Conservation (phyloP, 768 basidiomycete genomes). For the Dioszegia crocea region DNA sequence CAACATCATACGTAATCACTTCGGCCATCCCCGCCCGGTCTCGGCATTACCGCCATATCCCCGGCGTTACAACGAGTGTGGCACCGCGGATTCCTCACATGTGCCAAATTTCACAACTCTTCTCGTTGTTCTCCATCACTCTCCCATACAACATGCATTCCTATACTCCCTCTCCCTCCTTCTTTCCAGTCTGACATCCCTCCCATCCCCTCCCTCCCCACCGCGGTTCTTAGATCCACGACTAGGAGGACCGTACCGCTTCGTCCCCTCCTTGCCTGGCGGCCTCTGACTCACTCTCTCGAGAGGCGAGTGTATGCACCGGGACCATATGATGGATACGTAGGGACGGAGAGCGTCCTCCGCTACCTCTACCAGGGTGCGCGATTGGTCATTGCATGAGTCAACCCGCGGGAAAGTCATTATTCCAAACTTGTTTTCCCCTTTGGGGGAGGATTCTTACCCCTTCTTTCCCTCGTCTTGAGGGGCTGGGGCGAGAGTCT, state of each 20-base stretch:
- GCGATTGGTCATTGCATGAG: constrained; percentile 47
- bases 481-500: constrained; percentile 5
- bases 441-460: neutral
- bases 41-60: neutral
- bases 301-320: neutral
- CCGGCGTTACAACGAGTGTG: neutral
- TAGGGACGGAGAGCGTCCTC: constrained; percentile 22
- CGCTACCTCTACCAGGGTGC: constrained; percentile 43
- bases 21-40: neutral
- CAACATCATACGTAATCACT: neutral
- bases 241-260: constrained; percentile 34
- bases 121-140: neutral
- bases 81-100: neutral
- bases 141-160: neutral
- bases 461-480: constrained; percentile 7
- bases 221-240: constrained; percentile 50
- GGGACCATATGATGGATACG: constrained; percentile 4
- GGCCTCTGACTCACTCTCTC: constrained; percentile 5
- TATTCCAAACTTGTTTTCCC: neutral
- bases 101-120: neutral
- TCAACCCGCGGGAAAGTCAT: constrained; percentile 46
- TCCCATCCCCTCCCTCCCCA: constrained; percentile 6
- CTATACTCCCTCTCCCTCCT: neutral
- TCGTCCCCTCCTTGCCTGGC: constrained; percentile 12
- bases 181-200: neutral